phyloP scores from a whole-genome alignment of 1,139 yeast genomes.

The Suhomyces choctaworum region DNA sequence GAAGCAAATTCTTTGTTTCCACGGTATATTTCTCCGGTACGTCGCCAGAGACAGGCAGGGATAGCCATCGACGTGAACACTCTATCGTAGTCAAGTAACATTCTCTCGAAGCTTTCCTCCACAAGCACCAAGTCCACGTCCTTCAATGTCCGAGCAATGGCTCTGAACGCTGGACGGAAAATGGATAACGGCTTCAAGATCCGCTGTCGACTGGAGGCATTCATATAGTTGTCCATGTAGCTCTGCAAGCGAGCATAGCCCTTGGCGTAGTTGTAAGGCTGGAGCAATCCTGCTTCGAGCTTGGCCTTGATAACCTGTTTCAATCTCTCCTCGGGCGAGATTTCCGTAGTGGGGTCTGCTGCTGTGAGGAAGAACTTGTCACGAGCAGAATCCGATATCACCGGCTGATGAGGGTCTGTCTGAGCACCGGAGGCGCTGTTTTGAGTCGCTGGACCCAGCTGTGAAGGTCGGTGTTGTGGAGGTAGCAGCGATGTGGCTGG shows the following conservation, averaged over 20 bases:
- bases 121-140: conserved; percentile 91
- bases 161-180: conserved; percentile 91
- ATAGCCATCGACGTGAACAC: conserved; percentile 97
- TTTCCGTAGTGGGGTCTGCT: conserved; percentile 94
- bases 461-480: conserved; percentile 1
- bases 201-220: conserved; percentile 79
- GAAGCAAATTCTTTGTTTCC: conserved; percentile 97
- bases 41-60: conserved; percentile 96
- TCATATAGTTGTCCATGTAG: conserved; percentile 94
- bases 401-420: conserved; percentile 38
- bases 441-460: background rate
- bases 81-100: conserved; percentile 90
- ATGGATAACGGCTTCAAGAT: conserved; percentile 83
- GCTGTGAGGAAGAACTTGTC: conserved; percentile 95
- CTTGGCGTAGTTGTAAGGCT: conserved; percentile 91
- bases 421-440: conserved; percentile 2
- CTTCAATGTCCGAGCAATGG: conserved; percentile 85
- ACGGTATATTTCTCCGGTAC: conserved; percentile 94
- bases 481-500: conserved; percentile 6
- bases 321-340: conserved; percentile 90
- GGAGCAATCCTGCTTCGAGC: conserved; percentile 86
- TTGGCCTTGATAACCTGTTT: conserved; percentile 96
- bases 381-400: conserved; percentile 75
- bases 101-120: conserved; percentile 91
- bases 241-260: conserved; percentile 89